phyloP scores from a whole-genome alignment of 208 protist genomes.

The Crithidia acanthocephali region DNA sequence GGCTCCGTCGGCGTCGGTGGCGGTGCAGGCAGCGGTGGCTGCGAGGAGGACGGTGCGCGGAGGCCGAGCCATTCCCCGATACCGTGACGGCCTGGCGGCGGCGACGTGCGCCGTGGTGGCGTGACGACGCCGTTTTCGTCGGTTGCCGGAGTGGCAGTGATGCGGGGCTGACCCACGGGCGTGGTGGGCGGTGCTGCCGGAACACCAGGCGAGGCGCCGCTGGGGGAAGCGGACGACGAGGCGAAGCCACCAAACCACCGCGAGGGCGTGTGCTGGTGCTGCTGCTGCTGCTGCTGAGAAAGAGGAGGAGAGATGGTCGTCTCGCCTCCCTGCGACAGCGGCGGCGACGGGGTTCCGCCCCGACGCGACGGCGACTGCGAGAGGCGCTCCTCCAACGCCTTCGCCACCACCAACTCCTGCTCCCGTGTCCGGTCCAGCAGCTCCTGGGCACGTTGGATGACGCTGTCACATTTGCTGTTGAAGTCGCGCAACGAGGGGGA shows the following conservation, averaged over 20 bases:
- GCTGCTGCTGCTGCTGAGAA: not conserved
- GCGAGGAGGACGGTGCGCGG: slow-evolving; percentile 10
- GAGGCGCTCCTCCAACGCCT: slow-evolving; percentile 44
- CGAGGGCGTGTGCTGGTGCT: slow-evolving; percentile 12
- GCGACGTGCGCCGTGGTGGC: not conserved
- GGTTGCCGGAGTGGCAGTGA: no score
- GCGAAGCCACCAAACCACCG: slow-evolving; percentile 12
- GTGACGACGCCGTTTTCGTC: not conserved
- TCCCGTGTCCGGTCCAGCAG: slow-evolving; percentile 49
- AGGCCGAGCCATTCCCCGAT: slow-evolving; percentile 7
- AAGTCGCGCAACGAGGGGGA: slow-evolving; percentile 34
- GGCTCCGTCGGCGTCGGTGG: slow-evolving; percentile 10
- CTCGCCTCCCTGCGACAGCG: slow-evolving; percentile 1
- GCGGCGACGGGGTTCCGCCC: slow-evolving; percentile 6
- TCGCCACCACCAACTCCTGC: slow-evolving; percentile 36
- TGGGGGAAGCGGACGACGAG: not conserved
- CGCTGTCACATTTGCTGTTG: slow-evolving; percentile 44
- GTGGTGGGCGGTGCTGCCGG: slow-evolving; percentile 18
- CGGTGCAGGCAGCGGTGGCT: slow-evolving; percentile 6
- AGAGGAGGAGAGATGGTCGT: not conserved
- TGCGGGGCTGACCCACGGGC: not conserved
- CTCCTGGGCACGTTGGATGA: slow-evolving; percentile 51
- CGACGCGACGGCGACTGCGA: slow-evolving; percentile 38
- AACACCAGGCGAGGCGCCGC: not conserved
- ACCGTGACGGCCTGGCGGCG: not conserved